Evolutionary conservation across 129 eudicot genomes (phyloP), one percentile per base, ranked within the genome.

Genomic region (Calendula officinalis): DNA sequence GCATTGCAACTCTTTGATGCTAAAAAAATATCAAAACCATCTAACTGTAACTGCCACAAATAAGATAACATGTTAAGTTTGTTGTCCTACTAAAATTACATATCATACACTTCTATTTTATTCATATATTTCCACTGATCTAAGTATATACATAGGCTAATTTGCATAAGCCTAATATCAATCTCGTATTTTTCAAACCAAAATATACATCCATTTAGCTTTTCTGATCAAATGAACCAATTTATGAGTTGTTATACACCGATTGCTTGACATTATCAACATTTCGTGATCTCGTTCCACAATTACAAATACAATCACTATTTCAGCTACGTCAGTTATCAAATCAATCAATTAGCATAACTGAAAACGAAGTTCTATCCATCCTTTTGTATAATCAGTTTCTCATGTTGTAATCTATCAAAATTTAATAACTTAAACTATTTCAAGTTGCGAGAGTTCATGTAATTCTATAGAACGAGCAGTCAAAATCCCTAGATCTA

Each of bases 1-100:
- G 74, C 64, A 55, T 66, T 66, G 78, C 70, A 62, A 73, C 51
- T 77, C 77, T 75, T 77, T 71, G 68, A 81, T 73, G 77, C 80
- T 62, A 87, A 81, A 67, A n/a, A n/a, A n/a, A n/a, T 74, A 84
- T 53, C 73, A 83, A 67, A 83, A 77, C 64, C 84, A 71, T 84
- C 95, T 75, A 80, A 77, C 81, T 85, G 75, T 75, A 80, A 57
- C 73, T 74, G 67, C 67, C 72, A 66, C 78, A n/a, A n/a, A n/a
- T n/a, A n/a, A n/a, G n/a, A n/a, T n/a, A n/a, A n/a, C n/a, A n/a
- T n/a, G n/a, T n/a, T n/a, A n/a, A n/a, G n/a, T n/a, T n/a, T n/a
- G n/a, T n/a, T n/a, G n/a, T n/a, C n/a, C n/a, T n/a, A n/a, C n/a
- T n/a, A n/a, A n/a, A n/a, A n/a, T n/a, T n/a, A n/a, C n/a, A n/a